These are phyloP conservation scores for Pleurotus djamor DNA, from an alignment of 768 basidiomycete species.

Conservation along the genomic window DNA sequence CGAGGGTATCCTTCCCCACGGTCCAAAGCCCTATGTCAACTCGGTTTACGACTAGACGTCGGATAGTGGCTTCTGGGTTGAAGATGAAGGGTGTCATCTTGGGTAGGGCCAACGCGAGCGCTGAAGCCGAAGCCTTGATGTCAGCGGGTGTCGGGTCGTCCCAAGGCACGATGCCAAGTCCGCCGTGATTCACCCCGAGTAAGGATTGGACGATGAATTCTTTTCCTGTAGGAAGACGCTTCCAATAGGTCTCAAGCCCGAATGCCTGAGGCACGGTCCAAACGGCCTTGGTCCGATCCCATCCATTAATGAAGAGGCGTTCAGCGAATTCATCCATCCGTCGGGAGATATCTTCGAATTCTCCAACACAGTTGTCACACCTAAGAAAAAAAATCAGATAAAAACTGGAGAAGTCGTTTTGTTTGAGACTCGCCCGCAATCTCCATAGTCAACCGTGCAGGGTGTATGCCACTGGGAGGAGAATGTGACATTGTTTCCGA, in stretches of 20 bases:
- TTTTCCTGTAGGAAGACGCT: constrained; percentile 59
- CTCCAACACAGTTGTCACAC: constrained; percentile 63
- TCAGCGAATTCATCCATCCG: constrained; percentile 66
- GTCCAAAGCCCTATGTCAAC: constrained; percentile 56
- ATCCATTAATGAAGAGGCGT: constrained; percentile 59
- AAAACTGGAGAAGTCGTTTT: not conserved
- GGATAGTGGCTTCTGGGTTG: constrained; percentile 35
- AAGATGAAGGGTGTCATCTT: constrained; percentile 47
- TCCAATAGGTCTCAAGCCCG: constrained; percentile 61
- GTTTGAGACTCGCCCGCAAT: constrained; percentile 57
- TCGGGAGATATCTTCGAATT: constrained; percentile 67
- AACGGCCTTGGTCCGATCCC: constrained; percentile 65
- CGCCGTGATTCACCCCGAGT: constrained; percentile 71
- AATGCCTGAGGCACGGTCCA: constrained; percentile 86
- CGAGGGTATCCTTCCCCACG: constrained; percentile 34
- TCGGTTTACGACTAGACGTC: constrained; percentile 33
- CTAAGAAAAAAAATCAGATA: constrained; percentile 15
- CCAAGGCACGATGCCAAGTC: constrained; percentile 57
- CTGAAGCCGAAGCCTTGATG: constrained; percentile 51
- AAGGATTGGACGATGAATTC: constrained; percentile 69
- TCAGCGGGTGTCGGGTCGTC: constrained; percentile 49
- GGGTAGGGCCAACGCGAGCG: constrained; percentile 41
- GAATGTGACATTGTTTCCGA: constrained; percentile 62
- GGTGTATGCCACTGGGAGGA: constrained; percentile 59
- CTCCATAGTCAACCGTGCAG: constrained; percentile 66